Conservation (phyloP, 192 early-diverging fungal species). For the Entomortierella lignicola region DNA sequence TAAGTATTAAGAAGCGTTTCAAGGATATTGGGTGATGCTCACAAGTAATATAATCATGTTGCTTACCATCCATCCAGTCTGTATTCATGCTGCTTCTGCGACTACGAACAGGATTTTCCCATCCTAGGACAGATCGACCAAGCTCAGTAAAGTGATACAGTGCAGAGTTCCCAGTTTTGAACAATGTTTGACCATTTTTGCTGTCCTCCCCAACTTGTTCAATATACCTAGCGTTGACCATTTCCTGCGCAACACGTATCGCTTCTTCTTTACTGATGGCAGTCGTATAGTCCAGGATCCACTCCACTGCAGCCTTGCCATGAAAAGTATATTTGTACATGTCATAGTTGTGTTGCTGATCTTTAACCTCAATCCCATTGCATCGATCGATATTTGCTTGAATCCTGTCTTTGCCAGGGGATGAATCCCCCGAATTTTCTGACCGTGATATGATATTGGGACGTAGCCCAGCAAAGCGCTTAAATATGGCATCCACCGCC, state of each 20-base stretch:
- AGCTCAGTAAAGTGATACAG: slow-evolving; percentile 53
- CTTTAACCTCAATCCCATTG: slow-evolving; percentile 60
- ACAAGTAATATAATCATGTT: background rate
- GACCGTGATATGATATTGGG: slow-evolving; percentile 48
- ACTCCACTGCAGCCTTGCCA: slow-evolving; percentile 59
- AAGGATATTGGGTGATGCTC: background rate
- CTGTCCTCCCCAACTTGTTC: slow-evolving; percentile 53
- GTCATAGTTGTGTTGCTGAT: slow-evolving; percentile 56
- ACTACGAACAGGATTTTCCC: slow-evolving; percentile 37
- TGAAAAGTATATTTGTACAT: slow-evolving; percentile 60
- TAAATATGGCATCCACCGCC: slow-evolving; percentile 54
- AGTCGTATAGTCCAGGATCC: slow-evolving; percentile 63
- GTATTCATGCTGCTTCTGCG: slow-evolving; percentile 44
- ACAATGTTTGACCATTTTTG: slow-evolving; percentile 14
- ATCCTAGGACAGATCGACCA: slow-evolving; percentile 49
- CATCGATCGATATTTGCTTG: slow-evolving; percentile 42
- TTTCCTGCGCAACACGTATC: slow-evolving; percentile 55
- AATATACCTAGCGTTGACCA: slow-evolving; percentile 57
- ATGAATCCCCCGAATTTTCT: slow-evolving; percentile 6
- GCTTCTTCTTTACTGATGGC: slow-evolving; percentile 63
- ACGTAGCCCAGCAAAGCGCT: slow-evolving; percentile 50
- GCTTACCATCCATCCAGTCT: slow-evolving; percentile 54
- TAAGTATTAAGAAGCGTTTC: too few species aligned
- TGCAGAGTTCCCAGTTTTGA: slow-evolving; percentile 28
- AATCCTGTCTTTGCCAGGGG: slow-evolving; percentile 20